phyloP scores from a whole-genome alignment of 441 rosid genomes.

The Gossypium trilobum region DNA sequence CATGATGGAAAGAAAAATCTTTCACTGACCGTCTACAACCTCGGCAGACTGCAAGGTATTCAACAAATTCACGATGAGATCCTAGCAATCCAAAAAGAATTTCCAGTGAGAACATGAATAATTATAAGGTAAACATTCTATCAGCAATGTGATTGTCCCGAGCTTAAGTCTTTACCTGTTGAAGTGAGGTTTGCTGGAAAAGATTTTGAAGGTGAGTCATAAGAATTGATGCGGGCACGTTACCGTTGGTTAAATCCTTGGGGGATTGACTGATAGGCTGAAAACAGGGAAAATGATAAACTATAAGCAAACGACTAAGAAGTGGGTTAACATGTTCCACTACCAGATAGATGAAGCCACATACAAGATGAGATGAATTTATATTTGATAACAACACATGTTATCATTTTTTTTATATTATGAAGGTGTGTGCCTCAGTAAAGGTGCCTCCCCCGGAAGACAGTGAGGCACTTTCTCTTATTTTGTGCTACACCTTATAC shows the following conservation, averaged over 20 bases:
- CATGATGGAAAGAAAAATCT: constrained; percentile 1
- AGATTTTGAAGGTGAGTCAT: constrained; percentile 85
- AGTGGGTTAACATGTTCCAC: not conserved
- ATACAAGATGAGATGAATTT: not conserved
- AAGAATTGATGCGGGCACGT: constrained; percentile 35
- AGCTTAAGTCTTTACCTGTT: constrained; percentile 53
- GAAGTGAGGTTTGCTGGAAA: constrained; percentile 74
- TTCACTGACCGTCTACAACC: constrained; percentile 53
- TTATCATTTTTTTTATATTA: not conserved
- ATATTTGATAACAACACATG: not conserved
- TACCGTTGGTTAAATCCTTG: constrained; percentile 43
- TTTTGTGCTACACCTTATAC: not conserved
- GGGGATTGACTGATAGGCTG: constrained; percentile 54
- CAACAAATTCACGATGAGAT: constrained; percentile 57
- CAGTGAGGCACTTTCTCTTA: not conserved
- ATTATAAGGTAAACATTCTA: constrained; percentile 3
- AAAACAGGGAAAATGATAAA: not conserved
- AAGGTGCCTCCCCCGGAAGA: not conserved
- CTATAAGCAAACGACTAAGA: not conserved
- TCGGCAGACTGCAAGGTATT: constrained; percentile 56
- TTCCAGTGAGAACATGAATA: constrained; percentile 8
- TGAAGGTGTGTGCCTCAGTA: not conserved
- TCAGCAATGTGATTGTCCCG: constrained; percentile 4
- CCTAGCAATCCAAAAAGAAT: constrained; percentile 40
- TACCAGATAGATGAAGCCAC: not conserved